phyloP scores from a whole-genome alignment of 2,329 filamentous ascomycete species.

The Dactylellina drechsleri region DNA sequence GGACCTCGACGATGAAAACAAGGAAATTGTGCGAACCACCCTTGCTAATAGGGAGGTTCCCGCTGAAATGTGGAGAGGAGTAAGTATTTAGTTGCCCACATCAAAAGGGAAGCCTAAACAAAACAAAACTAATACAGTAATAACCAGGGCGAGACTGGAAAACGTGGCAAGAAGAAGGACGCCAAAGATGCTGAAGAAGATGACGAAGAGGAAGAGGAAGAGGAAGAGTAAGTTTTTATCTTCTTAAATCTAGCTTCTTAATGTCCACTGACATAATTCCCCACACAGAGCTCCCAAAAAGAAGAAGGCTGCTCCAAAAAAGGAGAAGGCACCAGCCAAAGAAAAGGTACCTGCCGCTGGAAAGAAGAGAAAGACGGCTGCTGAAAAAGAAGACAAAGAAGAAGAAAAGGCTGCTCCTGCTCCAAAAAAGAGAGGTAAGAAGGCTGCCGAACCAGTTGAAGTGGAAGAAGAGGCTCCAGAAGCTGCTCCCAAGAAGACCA shows the following conservation, averaged over 20 bases:
- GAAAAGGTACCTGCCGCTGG: slow-evolving; percentile 19
- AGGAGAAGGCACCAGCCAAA: slow-evolving; percentile 41
- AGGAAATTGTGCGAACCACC: slow-evolving; percentile 35
- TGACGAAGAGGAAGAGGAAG: slow-evolving; percentile 21
- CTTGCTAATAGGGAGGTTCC: slow-evolving; percentile 48
- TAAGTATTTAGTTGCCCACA: slow-evolving; percentile 13
- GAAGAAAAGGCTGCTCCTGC: slow-evolving; percentile 9
- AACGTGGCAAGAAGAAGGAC: slow-evolving; percentile 25
- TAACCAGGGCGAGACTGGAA: slow-evolving; percentile 20
- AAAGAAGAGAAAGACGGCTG: slow-evolving; percentile 30
- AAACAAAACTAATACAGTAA: no score
- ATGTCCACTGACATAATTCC: not conserved
- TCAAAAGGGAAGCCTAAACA: no score
- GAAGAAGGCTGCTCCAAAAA: slow-evolving; percentile 39
- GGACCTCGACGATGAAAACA: slow-evolving; percentile 39
- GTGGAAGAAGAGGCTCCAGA: slow-evolving; percentile 19
- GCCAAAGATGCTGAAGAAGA: slow-evolving; percentile 27
- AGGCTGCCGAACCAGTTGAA: slow-evolving; percentile 19
- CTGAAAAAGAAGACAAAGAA: slow-evolving; percentile 22
- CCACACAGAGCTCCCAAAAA: slow-evolving; percentile 30
- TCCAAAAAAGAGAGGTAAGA: slow-evolving; percentile 37
- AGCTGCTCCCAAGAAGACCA: slow-evolving; percentile 22
- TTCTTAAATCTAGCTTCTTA: not conserved
- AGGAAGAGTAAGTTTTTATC: slow-evolving; percentile 46
- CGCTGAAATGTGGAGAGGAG: slow-evolving; percentile 46